A percentile compares a stretch with the other conserved stretches of the same genome.
Conservation (phyloP, 1,284 basidiomycete species). For the Microbotryum lychnidis-dioicae region DNA sequence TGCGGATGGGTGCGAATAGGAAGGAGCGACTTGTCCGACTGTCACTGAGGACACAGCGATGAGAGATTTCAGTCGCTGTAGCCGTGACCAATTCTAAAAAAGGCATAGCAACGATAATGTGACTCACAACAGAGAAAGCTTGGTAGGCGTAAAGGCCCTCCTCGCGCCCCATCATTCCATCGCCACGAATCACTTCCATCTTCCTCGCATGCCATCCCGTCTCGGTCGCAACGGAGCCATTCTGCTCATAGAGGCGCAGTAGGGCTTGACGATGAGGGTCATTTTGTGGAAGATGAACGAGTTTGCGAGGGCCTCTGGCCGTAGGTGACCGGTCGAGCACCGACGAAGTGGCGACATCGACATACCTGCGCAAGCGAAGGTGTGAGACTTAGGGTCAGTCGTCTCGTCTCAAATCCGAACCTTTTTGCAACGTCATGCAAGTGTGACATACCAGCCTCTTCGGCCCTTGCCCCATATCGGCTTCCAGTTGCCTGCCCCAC, state of each 20-base stretch:
- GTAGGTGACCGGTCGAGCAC: neutral
- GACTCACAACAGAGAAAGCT: constrained; percentile 3
- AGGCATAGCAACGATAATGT: no score
- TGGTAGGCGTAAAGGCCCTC: constrained; percentile 26
- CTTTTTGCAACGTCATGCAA: constrained; percentile 29
- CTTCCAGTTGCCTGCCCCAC: constrained; percentile 72
- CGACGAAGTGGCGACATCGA: constrained; percentile 22
- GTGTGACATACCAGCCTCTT: constrained; percentile 90
- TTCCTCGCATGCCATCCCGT: constrained; percentile 94
- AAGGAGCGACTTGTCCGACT: no score
- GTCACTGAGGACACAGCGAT: no score
- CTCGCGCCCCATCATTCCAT: constrained; percentile 19
- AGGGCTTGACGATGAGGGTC: constrained; percentile 54
- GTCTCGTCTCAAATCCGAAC: neutral
- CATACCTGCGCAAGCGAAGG: constrained; percentile 13
- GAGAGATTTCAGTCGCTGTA: no score
- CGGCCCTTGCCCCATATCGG: constrained; percentile 84
- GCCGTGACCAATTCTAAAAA: no score
- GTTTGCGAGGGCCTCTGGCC: constrained; percentile 48
- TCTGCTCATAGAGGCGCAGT: constrained; percentile 55
- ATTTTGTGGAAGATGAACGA: constrained; percentile 57
- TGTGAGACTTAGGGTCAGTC: neutral
- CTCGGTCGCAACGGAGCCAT: constrained; percentile 79
- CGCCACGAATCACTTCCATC: constrained; percentile 66
- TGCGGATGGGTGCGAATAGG: no score